Base-by-base conservation (phyloP, 352 stramenopile species). In the Phytophthora pistaciae region DNA sequence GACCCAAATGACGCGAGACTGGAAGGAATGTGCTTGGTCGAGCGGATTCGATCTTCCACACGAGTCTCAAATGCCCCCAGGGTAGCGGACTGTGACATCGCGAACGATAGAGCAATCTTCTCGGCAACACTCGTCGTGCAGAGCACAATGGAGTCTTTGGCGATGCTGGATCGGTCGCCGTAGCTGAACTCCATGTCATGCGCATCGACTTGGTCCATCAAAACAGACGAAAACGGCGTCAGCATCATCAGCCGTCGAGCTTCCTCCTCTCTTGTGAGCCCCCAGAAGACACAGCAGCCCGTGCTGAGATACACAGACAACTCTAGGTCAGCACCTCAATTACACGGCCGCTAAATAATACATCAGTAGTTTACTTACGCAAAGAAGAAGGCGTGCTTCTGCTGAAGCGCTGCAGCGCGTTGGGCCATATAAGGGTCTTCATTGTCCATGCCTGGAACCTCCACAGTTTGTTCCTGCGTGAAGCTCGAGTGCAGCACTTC, bases 41-140 rank as follows among this genome's bases (percentile, higher is more conserved):
- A 91, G 42, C 82, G 83, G 49, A 96, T 97, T 11, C 84, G 90
- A 14, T 91, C 73, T 66, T 97, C 89, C 40, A 97, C 88, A 52
- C 88, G 87, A 56, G 89, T 87, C 70, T 98, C 95, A 74, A 98
- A 98, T 5, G 98, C 90, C 50, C 96, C 90, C 16, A 98, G 78
- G 62, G 97, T 97, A 27, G 88, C 89, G 16, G 90, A 98, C 75
- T 98, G 95, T 8, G 94, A 85, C 79, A 98, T 91, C 11, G 95
- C 93, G 72, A 97, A 98, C 13, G 85, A 96, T 11, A 98, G 84
- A 20, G 93, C 91, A 5, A 98, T 87, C 68, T 96, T 97, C 74
- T 98, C 93, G 2, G 85, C 80, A 38, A 92, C 79, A 20, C 73
- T 89, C 13, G 72, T 74, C 20, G 88, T 91, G 31, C 74, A 85